These are phyloP conservation scores for Volutella citrinella DNA, from an alignment of 2,329 filamentous ascomycete species.

Conservation along the genomic window DNA sequence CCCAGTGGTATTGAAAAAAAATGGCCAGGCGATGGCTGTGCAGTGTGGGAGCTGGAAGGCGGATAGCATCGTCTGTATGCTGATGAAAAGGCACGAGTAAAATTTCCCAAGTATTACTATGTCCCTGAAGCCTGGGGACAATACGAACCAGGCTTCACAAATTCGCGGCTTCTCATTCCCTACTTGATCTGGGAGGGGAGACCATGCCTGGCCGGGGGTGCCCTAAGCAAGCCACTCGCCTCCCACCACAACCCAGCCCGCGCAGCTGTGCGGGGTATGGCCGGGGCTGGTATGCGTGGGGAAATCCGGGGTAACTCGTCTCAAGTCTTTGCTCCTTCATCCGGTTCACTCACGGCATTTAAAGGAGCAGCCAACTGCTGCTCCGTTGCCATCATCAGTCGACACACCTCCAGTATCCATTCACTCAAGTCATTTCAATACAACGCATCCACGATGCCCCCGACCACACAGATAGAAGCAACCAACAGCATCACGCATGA, in stretches of 20 bases:
- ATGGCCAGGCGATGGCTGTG: no score
- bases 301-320: slow-evolving; percentile 13
- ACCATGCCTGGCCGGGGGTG: no score
- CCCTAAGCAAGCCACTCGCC: background rate
- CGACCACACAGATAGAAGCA: background rate
- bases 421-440: background rate
- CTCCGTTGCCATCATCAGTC: background rate
- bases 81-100: no score
- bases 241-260: slow-evolving; percentile 6
- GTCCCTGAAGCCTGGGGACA: no score
- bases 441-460: slow-evolving; percentile 2
- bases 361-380: slow-evolving; percentile 3
- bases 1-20: no score
- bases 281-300: slow-evolving; percentile 6
- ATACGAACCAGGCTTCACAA: no score
- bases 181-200: no score
- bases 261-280: no score
- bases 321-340: background rate
- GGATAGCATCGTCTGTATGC: no score
- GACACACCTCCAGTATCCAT: background rate
- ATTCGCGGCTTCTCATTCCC: no score
- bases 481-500: background rate
- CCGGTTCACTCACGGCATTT: slow-evolving; percentile 2
- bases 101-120: no score
- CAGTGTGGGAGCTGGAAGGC: no score